Conservation (phyloP, 306 rosid species). For the Macrotyloma uniflorum region DNA sequence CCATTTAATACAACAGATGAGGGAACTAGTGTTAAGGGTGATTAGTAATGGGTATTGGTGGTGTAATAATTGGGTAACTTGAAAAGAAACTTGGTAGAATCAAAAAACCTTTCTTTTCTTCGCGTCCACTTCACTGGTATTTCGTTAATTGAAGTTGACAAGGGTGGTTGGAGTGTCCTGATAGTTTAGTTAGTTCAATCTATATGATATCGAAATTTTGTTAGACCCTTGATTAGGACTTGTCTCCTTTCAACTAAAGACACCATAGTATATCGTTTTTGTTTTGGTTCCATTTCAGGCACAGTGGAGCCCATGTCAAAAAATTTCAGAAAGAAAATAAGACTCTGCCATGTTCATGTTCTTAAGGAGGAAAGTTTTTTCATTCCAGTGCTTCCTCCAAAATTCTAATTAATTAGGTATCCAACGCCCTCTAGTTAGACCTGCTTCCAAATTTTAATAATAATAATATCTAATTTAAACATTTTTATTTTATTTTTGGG, state of each 20-base stretch:
- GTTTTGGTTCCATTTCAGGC: conserved; percentile 31
- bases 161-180: conserved; percentile 65
- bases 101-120: conserved; percentile 58
- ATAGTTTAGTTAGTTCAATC: conserved; percentile 57
- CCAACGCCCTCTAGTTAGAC: conserved; percentile 40
- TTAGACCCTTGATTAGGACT: conserved; percentile 49
- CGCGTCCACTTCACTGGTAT: conserved; percentile 97
- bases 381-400: conserved; percentile 7
- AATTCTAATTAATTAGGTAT: conserved; percentile 29
- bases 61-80: conserved; percentile 36
- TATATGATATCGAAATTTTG: conserved; percentile 30
- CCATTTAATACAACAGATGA: conserved; percentile 45
- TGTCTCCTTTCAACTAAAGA: conserved; percentile 41
- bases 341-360: neutral
- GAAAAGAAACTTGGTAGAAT: conserved; percentile 42
- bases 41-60: conserved; percentile 57
- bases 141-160: conserved; percentile 84
- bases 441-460: neutral
- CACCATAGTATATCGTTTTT: neutral
- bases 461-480: neutral
- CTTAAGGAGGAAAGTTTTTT: neutral
- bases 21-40: neutral
- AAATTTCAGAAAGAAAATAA: neutral
- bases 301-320: conserved; percentile 4
- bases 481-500: neutral